Conservation (phyloP, 805 yeast genomes). For the Kodamaea kakaduensis region DNA sequence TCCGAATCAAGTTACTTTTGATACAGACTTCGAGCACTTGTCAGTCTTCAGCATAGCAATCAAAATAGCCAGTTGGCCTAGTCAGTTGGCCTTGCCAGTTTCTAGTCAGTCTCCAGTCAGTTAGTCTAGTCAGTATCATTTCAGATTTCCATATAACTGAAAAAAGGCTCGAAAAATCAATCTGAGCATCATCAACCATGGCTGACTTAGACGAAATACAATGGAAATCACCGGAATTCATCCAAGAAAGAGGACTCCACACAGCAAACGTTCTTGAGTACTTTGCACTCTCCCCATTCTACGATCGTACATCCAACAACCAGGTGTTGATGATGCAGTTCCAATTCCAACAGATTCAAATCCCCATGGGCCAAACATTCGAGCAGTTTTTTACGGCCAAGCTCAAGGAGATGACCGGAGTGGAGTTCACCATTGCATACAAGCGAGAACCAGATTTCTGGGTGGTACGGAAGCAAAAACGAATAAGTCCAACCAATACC, state of each 20-base stretch:
- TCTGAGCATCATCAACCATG: conserved; percentile 11
- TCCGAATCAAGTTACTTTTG: no score
- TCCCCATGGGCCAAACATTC: conserved; percentile 28
- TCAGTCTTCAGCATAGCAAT: no score
- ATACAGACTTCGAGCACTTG: no score
- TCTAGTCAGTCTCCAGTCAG: no score
- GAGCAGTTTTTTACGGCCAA: conserved; percentile 48
- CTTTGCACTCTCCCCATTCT: conserved; percentile 91
- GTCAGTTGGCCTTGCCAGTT: no score
- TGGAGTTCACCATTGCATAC: conserved; percentile 73
- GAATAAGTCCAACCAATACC: conserved; percentile 51
- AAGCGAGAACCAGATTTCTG: conserved; percentile 89
- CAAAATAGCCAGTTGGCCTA: no score
- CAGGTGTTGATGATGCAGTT: conserved; percentile 94
- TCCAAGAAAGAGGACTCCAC: conserved; percentile 79
- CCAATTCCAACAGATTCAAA: conserved; percentile 59
- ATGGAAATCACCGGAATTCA: conserved; percentile 98
- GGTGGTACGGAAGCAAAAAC: conserved; percentile 79
- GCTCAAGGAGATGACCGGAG: conserved; percentile 73
- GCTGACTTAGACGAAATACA: conserved; percentile 75
- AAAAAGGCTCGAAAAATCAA: conserved; percentile 2
- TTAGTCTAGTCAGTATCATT: no score
- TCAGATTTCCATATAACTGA: not conserved
- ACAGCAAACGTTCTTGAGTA: conserved; percentile 91
- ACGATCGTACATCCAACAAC: conserved; percentile 89